phyloP scores from a whole-genome alignment of 2,329 filamentous ascomycete genomes.

The Annulohypoxylon truncatum region DNA sequence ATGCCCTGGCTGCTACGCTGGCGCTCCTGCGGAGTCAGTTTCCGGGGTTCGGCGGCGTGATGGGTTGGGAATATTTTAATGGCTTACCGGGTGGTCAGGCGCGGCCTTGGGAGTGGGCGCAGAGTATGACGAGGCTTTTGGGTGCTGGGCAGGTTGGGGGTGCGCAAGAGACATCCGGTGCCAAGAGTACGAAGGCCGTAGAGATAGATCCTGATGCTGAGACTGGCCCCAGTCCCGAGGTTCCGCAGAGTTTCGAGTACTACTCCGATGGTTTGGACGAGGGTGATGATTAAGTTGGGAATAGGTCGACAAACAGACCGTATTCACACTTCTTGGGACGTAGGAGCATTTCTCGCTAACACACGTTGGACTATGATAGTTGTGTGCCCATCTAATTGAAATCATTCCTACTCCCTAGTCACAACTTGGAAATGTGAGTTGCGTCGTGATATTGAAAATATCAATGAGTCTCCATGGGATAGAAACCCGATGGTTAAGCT shows the following conservation, averaged over 20 bases:
- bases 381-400: neutral
- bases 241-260: slow-evolving; percentile 45
- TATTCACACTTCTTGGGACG: neutral
- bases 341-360: neutral
- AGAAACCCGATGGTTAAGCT: neutral
- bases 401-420: neutral
- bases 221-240: slow-evolving; percentile 16
- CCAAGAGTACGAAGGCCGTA: neutral
- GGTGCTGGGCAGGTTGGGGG: slow-evolving; percentile 21
- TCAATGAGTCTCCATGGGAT: neutral
- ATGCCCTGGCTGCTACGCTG: slow-evolving; percentile 67
- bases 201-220: slow-evolving; percentile 43
- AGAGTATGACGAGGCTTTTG: slow-evolving; percentile 64
- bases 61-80: slow-evolving; percentile 92
- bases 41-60: slow-evolving; percentile 78
- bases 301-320: neutral
- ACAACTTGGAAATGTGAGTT: neutral
- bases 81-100: slow-evolving; percentile 68
- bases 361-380: neutral
- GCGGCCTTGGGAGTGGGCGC: slow-evolving; percentile 79
- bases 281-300: neutral
- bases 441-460: neutral
- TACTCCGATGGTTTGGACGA: slow-evolving; percentile 46
- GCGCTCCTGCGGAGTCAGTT: slow-evolving; percentile 67
- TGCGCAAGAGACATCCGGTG: neutral